Percentiles rank a stretch among this genome's conserved stretches.
Conservation (phyloP, 1,284 basidiomycete genomes). For the Microbotryomycetes sp. region DNA sequence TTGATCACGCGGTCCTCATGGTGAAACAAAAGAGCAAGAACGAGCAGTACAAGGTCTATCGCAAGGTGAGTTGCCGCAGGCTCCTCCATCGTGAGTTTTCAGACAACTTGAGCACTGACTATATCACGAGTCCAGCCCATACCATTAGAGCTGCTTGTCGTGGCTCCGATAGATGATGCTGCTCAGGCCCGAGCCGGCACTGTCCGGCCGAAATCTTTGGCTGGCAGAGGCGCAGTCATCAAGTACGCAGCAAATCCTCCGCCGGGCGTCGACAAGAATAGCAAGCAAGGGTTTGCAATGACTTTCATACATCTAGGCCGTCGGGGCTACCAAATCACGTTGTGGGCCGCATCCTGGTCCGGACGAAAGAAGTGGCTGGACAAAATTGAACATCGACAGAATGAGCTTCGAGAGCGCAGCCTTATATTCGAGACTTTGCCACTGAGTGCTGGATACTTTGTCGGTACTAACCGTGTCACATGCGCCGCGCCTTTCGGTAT, state of each 20-base stretch:
- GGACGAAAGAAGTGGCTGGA: constrained; percentile 93
- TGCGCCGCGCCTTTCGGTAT: constrained; percentile 91
- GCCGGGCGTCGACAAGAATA: constrained; percentile 39
- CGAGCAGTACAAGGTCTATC: constrained; percentile 90
- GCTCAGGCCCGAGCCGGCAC: constrained; percentile 23
- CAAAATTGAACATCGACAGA: constrained; percentile 82
- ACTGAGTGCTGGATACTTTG: constrained; percentile 82
- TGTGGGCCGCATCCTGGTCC: constrained; percentile 85
- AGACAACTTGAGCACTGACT: not conserved
- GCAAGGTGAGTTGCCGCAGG: constrained; percentile 59
- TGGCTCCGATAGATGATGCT: constrained; percentile 71
- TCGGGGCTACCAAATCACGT: constrained; percentile 83
- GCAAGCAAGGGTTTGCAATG: constrained; percentile 83
- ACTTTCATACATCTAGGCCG: constrained; percentile 90
- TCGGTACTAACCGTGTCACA: constrained; percentile 74
- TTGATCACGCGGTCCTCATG: constrained; percentile 94
- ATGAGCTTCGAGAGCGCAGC: constrained; percentile 73
- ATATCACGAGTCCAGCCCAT: constrained; percentile 62
- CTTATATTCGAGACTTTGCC: constrained; percentile 79
- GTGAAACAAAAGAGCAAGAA: constrained; percentile 86
- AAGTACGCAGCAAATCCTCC: constrained; percentile 11
- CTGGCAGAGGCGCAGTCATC: constrained; percentile 42
- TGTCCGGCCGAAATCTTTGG: constrained; percentile 47
- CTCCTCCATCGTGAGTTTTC: not conserved
- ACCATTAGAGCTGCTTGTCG: constrained; percentile 83